Evolutionary conservation across 2,329 filamentous ascomycete species (phyloP).

Genomic region (Apiospora malaysiana): DNA sequence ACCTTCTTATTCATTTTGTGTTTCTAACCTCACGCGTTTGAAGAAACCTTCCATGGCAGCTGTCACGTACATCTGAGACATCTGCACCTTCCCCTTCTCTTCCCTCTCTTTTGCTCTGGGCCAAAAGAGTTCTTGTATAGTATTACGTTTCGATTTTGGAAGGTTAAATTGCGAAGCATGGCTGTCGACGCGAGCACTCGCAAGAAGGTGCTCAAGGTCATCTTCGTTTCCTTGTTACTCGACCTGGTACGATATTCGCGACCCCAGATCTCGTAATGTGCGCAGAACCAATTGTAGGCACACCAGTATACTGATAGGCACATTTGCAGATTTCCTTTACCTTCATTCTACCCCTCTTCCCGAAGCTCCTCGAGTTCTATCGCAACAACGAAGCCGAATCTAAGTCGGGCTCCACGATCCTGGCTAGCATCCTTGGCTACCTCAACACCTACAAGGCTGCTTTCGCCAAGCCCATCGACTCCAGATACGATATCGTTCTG

Average conservation of each 20-base stretch:
- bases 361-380: slow-evolving; percentile 95
- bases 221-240: slow-evolving; percentile 87
- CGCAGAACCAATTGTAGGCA: background rate
- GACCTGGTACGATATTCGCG: slow-evolving; percentile 90
- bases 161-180: slow-evolving; percentile 3
- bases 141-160: background rate
- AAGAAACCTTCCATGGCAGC: background rate
- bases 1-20: background rate
- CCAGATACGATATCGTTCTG: slow-evolving; percentile 95
- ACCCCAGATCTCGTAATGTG: slow-evolving; percentile 22
- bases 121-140: background rate
- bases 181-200: slow-evolving; percentile 52
- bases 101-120: background rate
- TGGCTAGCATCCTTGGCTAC: slow-evolving; percentile 79
- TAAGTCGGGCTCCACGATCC: slow-evolving; percentile 57
- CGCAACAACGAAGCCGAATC: slow-evolving; percentile 74
- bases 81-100: background rate
- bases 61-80: background rate
- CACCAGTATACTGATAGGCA: background rate
- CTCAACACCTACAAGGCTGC: slow-evolving; percentile 94
- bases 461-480: slow-evolving; percentile 91
- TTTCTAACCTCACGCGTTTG: slow-evolving; percentile 7
- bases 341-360: slow-evolving; percentile 96
- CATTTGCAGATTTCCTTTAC: slow-evolving; percentile 86
- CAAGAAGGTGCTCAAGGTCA: slow-evolving; percentile 83